Base-by-base conservation (phyloP, 1,284 basidiomycete genomes). In the Afroboletus lepidellus region DNA sequence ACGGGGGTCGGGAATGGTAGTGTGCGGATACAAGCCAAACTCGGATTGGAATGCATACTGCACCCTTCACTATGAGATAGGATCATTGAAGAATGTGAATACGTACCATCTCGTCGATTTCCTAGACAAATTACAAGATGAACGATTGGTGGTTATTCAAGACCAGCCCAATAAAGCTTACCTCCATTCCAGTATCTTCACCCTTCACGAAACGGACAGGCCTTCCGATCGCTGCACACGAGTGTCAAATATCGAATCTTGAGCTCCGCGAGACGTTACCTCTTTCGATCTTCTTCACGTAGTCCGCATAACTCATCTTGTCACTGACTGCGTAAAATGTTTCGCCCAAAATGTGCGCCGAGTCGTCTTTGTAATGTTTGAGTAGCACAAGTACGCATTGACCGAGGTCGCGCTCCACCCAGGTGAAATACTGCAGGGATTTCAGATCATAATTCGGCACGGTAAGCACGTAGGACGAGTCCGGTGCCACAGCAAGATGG, bases 361-460 rank as follows among this genome's bases (percentile, higher is more conserved):
- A 54, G 3, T 59, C 45, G 21, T 57, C 43, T 36, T 66, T 50
- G 55, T 69, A 70, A 47, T 65, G 49, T 41, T 71, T 71, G 5
- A 70, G 37, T 0, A 71, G 61, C 13, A 67, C 64, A 2, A 71
- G 53, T 0, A 53, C 64, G 16, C 56, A 56, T 36, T 60, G 54
- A n/a, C 65, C 67, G 1, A 72, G 47, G 46, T 72, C 69, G 7
- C 57, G 57, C 24, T 59, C 54, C 13, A 71, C 53, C 69, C 69
- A 71, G 5, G 58, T 61, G 23, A 63, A 50, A 20, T 60, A 59
- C 34, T 69, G 61, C 8, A 47, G 33, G 12, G 59, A 45, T 4
- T 51, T 53, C 12, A 57, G 48, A 33, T 54, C 50, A 53, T 59
- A 65, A 21, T 52, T 56, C 2, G 69, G 54, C 13, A 67, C 41